phyloP scores from a whole-genome alignment of 139 green algal genomes.

The Tetraselmis chui region DNA sequence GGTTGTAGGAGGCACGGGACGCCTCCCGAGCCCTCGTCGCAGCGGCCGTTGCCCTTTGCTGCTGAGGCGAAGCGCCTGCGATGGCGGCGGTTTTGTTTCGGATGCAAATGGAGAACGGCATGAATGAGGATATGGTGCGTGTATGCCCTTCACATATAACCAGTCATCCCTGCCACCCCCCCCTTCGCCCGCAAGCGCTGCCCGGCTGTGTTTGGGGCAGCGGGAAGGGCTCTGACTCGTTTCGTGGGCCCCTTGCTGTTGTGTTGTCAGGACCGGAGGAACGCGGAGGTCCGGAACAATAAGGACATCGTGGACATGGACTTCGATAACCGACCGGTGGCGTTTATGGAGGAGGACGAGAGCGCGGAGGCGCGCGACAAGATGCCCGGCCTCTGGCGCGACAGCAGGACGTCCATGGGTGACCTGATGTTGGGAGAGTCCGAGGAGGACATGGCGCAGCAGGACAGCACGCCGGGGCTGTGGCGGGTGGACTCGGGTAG shows the following conservation, averaged over 20 bases:
- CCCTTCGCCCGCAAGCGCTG: too few species aligned
- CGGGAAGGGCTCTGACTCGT: too few species aligned
- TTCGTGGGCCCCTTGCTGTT: too few species aligned
- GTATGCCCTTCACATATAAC: too few species aligned
- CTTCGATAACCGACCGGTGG: not conserved
- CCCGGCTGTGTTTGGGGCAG: too few species aligned
- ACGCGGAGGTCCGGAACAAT: not conserved
- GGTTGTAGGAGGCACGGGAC: too few species aligned
- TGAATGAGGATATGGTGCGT: not conserved
- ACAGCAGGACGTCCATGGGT: not conserved
- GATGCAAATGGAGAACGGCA: not conserved
- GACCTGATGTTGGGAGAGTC: too few species aligned
- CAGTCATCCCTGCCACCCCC: too few species aligned
- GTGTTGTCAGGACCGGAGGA: not conserved
- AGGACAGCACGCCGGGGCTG: not conserved
- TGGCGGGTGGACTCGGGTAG: not conserved
- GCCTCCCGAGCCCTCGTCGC: too few species aligned
- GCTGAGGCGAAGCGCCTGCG: too few species aligned
- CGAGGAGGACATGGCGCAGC: too few species aligned
- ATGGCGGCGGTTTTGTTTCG: not conserved
- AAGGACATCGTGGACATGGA: not conserved
- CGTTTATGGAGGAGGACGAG: not conserved
- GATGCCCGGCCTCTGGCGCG: not conserved
- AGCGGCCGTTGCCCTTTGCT: too few species aligned
- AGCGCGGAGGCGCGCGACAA: not conserved